Percentiles rank a stretch among this genome's conserved stretches.
These are phyloP conservation scores for Arabidopsis thaliana DNA, from an alignment of 345 rosid species.

Conservation along the genomic window TAIR10.1 NC_003070.9:18070001-18070500, in stretches of 20 bases:
- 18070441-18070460: slow-evolving; percentile 98
- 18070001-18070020: slow-evolving; percentile 87
- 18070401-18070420: slow-evolving; percentile 97
- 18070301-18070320: slow-evolving; percentile 24
- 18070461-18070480: slow-evolving; percentile 95
- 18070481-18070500: slow-evolving; percentile 16
- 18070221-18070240: too few relatives aligned
- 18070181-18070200: neutral
- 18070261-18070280: slow-evolving; percentile 15
- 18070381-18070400: slow-evolving; percentile 69
- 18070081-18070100: slow-evolving; percentile 97
- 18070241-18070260: neutral
- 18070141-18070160: neutral
- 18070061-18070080: slow-evolving; percentile 95
- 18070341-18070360: slow-evolving; percentile 79
- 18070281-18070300: neutral
- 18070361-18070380: slow-evolving; percentile 90
- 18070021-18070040: slow-evolving; percentile 92
- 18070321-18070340: slow-evolving; percentile 95
- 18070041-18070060: slow-evolving; percentile 96
- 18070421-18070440: slow-evolving; percentile 82
- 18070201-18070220: too few relatives aligned
- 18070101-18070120: slow-evolving; percentile 36
- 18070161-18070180: neutral
- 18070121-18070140: slow-evolving; percentile 25